Evolutionary conservation across 169 alveolate species (phyloP).

Genomic region (Eimeria mitis): DNA sequence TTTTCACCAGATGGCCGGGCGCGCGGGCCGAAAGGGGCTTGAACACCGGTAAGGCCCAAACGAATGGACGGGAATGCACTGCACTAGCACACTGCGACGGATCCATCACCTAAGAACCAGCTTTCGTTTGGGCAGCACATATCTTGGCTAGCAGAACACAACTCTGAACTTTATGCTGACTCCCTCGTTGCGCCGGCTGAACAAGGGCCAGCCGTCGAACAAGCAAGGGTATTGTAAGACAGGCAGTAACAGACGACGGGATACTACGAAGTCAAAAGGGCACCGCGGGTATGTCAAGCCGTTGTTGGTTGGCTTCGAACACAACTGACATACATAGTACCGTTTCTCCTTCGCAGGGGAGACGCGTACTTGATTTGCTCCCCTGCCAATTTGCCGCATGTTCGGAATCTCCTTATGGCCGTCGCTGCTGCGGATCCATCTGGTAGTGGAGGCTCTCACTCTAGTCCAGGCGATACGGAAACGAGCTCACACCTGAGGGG

Average conservation of each 20-base stretch:
- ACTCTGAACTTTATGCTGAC: neutral
- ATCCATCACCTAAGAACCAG: neutral
- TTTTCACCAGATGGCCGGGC: conserved; percentile 91
- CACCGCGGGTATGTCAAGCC: neutral
- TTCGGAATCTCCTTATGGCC: conserved; percentile 16
- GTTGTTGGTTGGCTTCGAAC: neutral
- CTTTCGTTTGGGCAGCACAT: neutral
- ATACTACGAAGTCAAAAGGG: neutral
- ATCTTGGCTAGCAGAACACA: neutral
- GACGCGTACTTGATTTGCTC: conserved; percentile 78
- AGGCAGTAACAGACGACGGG: neutral
- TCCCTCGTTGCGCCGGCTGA: neutral
- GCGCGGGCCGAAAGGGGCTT: conserved; percentile 87
- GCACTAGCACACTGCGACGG: neutral
- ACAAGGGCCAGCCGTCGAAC: neutral
- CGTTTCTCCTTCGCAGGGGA: conserved; percentile 51
- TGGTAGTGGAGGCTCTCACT: neutral
- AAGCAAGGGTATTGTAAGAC: neutral
- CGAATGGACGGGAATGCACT: neutral
- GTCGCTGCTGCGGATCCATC: conserved; percentile 52
- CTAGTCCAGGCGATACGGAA: conserved; percentile 1
- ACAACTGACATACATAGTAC: neutral
- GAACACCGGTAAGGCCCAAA: conserved; percentile 35
- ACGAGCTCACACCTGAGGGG: conserved; percentile 51
- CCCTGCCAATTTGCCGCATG: conserved; percentile 13